These are phyloP conservation scores for Sarocladium strictum DNA, from an alignment of 2,329 filamentous ascomycete species.

Conservation along the genomic window DNA sequence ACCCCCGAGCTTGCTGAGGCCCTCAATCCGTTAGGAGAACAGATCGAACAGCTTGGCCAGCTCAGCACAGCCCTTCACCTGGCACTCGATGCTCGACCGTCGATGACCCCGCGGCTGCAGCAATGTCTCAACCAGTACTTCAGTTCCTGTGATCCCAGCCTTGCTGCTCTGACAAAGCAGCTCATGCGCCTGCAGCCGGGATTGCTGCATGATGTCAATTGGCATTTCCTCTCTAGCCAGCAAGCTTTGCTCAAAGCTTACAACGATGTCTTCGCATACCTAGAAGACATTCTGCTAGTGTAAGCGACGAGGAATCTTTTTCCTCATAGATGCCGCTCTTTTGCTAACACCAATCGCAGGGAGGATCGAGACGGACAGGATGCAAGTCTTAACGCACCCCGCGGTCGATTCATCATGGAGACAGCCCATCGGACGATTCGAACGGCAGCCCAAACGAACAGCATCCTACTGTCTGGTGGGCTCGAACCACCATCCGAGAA, in stretches of 20 bases:
- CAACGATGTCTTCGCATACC: conserved; percentile 19
- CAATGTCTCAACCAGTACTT: conserved; percentile 21
- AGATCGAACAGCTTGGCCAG: conserved; percentile 1
- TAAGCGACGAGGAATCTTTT: conserved; percentile 11
- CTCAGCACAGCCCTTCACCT: background rate
- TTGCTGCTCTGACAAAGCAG: conserved; percentile 27
- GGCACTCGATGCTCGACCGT: conserved; percentile 4
- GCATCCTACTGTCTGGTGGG: conserved; percentile 13
- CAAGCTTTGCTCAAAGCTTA: conserved; percentile 19
- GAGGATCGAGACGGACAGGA: conserved; percentile 18
- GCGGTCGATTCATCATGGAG: conserved; percentile 16
- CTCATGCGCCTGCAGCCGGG: conserved; percentile 23
- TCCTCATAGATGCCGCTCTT: background rate
- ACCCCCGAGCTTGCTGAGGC: background rate
- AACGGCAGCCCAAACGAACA: background rate
- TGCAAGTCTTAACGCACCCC: conserved; percentile 14
- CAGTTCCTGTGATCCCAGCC: conserved; percentile 21
- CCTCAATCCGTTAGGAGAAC: background rate
- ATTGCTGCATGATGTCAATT: conserved; percentile 18
- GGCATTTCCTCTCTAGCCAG: conserved; percentile 20
- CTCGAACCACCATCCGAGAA: conserved; percentile 11
- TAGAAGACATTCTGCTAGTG: conserved; percentile 18
- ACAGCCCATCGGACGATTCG: conserved; percentile 13
- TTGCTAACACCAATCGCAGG: conserved; percentile 13
- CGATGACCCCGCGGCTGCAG: conserved; percentile 25